Evolutionary conservation across 805 yeast species (phyloP), one percentile per base, ranked within the genome.

Genomic region (Metschnikowia koreensis): DNA sequence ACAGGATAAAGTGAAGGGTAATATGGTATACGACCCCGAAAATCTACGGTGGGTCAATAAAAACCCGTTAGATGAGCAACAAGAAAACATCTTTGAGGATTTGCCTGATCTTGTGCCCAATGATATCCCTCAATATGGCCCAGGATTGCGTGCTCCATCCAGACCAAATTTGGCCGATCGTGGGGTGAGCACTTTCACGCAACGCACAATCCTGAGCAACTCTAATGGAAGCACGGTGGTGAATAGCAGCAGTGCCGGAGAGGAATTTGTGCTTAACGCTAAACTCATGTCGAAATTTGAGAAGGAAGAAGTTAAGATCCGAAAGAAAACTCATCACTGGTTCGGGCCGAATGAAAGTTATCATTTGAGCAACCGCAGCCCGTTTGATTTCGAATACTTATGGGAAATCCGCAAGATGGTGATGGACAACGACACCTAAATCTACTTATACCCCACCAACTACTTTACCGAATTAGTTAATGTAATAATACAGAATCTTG

Each of bases 21-120:
- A 79, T 56, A 84, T 84, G 89, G 70, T 75, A 28, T 84, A 81
- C 62, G 88, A 84, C 61, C 74, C 80, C 9, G 79, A 76, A 29
- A 76, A 77, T 38, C 63, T 82, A 63, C 63, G 81, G 53, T 84
- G 89, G 89, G 73, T 82, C n/a, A 81, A 78, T 56, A 54, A 76
- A 41, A 69, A 66, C 33, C 63, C 64, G 34, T 63, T 64, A 1
- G 78, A 75, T 5, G 69, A 71, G 40, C 52, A 55, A 26, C 68
- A 60, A 28, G 69, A 66, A 33, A 48, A 62, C 38, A 80, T 82
- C 3, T 80, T 83, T 55, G 76, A 70, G 38, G 82, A 76, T 41
- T 66, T 81, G 46, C 81, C 80, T 8, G 84, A 81, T 56, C 56
- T 59, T 29, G 64, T 73, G 41, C 65, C 59, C 6, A 63, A 58